Percentiles rank a stretch among this genome's conserved stretches.
Conservation (phyloP, 495 filamentous ascomycete genomes). For the Penicillium silybi region DNA sequence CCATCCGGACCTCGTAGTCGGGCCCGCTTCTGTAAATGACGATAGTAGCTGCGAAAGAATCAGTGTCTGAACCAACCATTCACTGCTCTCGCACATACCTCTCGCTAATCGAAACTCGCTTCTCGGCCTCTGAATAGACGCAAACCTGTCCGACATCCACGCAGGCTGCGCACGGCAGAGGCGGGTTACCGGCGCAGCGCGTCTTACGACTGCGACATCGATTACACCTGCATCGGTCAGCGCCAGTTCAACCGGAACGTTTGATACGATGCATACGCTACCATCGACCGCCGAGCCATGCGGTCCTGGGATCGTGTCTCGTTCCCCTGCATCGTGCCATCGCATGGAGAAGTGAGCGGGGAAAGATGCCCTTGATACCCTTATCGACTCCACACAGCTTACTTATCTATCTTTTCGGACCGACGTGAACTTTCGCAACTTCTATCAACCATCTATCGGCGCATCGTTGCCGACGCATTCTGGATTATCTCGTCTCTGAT, state of each 20-base stretch:
- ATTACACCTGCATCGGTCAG: slow-evolving; percentile 29
- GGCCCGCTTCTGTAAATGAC: slow-evolving; percentile 29
- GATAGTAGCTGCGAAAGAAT: slow-evolving; percentile 28
- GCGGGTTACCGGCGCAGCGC: slow-evolving; percentile 34
- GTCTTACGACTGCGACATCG: slow-evolving; percentile 36
- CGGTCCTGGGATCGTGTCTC: slow-evolving; percentile 20
- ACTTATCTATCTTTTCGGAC: background rate
- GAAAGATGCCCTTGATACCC: background rate
- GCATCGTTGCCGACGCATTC: too few relatives aligned
- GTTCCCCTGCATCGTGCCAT: slow-evolving; percentile 30
- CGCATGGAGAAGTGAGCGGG: background rate
- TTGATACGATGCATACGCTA: slow-evolving; percentile 22
- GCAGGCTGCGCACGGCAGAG: slow-evolving; percentile 32
- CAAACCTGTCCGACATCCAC: slow-evolving; percentile 28
- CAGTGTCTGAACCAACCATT: background rate
- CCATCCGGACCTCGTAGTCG: slow-evolving; percentile 3
- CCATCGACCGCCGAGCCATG: slow-evolving; percentile 24
- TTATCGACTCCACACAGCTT: background rate
- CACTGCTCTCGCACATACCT: slow-evolving; percentile 14
- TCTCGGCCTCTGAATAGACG: slow-evolving; percentile 38
- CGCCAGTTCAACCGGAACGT: background rate
- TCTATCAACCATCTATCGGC: too few relatives aligned
- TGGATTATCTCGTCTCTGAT: too few relatives aligned
- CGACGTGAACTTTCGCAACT: background rate
- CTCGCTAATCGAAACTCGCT: slow-evolving; percentile 32